A percentile compares a stretch with the other conserved stretches of the same genome.
phyloP scores from a whole-genome alignment of 2,329 filamentous ascomycete genomes.

The Penicillium sp. region DNA sequence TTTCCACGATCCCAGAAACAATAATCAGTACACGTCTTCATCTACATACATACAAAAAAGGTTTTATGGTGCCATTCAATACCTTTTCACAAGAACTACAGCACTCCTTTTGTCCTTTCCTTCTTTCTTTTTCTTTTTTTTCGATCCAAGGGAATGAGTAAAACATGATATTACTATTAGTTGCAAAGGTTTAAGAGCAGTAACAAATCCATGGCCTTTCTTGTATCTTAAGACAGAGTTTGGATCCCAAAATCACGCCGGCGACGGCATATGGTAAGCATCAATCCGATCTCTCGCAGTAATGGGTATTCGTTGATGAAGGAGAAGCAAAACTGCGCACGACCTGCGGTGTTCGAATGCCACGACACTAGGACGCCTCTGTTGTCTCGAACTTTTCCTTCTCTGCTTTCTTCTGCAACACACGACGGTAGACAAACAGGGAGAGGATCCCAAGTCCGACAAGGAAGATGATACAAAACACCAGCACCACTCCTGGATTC shows the following conservation, averaged over 20 bases:
- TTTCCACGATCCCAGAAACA: too few relatives aligned
- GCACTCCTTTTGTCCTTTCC: too few relatives aligned
- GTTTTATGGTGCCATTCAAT: too few relatives aligned
- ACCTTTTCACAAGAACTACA: too few relatives aligned
- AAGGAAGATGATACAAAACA: constrained; percentile 61
- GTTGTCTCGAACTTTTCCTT: constrained; percentile 18
- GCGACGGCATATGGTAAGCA: background rate
- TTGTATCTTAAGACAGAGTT: background rate
- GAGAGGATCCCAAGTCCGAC: constrained; percentile 52
- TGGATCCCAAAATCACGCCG: background rate
- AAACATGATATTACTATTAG: background rate
- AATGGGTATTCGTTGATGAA: background rate
- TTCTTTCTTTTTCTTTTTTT: too few relatives aligned
- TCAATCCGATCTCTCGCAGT: background rate
- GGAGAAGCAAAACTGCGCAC: background rate
- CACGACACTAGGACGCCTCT: background rate
- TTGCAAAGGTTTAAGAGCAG: background rate
- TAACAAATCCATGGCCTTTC: background rate
- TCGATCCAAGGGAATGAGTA: background rate
- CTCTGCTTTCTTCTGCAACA: constrained; percentile 34
- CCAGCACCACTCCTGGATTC: constrained; percentile 62
- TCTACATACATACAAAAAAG: too few relatives aligned
- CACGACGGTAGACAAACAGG: constrained; percentile 52
- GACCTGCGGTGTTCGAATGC: background rate
- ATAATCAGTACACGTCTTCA: too few relatives aligned